These are phyloP conservation scores for Chlorociboria aeruginascens DNA, from an alignment of 495 filamentous ascomycete species.

Conservation along the genomic window DNA sequence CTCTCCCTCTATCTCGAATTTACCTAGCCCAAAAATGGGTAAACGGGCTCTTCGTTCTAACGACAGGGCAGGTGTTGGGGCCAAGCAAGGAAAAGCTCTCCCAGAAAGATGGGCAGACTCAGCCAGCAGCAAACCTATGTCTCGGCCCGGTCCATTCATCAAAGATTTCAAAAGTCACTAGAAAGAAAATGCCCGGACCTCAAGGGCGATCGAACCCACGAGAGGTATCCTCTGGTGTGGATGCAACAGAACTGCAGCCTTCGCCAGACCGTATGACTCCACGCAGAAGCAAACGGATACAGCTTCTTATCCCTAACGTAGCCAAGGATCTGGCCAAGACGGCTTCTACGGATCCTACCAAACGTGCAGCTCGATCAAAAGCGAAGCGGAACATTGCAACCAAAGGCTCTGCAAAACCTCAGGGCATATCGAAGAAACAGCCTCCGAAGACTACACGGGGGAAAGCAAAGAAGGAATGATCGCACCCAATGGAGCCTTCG, in stretches of 20 bases:
- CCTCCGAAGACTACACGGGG: neutral
- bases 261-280: neutral
- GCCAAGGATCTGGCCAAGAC: constrained; percentile 1
- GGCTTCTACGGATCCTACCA: constrained; percentile 1
- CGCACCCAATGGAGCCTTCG: neutral
- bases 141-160: constrained; percentile 14
- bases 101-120: constrained; percentile 5
- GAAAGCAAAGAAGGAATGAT: neutral
- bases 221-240: constrained; percentile 9
- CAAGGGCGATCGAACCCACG: constrained; percentile 1
- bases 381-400: neutral
- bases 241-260: constrained; percentile 3
- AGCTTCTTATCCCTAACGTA: neutral
- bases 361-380: constrained; percentile 1
- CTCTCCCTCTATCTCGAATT: constrained; percentile 8
- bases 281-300: constrained; percentile 5
- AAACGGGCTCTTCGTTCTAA: constrained; percentile 13
- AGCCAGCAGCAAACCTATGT: constrained; percentile 5
- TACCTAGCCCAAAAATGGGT: constrained; percentile 2
- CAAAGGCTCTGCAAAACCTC: constrained; percentile 2
- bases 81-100: constrained; percentile 9
- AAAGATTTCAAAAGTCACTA: constrained; percentile 15
- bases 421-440: constrained; percentile 1
- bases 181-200: constrained; percentile 6
- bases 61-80: constrained; percentile 2